phyloP scores from a whole-genome alignment of 2,329 filamentous ascomycete species.

The Alternaria sp. region DNA sequence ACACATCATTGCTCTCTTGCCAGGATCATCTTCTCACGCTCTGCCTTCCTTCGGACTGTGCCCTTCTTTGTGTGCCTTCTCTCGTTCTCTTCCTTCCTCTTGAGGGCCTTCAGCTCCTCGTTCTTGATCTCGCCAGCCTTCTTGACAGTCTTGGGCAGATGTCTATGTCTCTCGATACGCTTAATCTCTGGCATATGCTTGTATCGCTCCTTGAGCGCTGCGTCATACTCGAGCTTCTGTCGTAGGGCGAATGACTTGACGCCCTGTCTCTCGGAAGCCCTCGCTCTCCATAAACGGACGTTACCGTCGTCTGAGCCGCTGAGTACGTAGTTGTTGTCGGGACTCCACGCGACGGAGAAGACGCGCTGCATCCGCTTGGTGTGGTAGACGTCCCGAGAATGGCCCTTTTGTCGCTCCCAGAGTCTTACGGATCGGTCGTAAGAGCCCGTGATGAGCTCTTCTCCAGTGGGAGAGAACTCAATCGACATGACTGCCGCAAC shows the following conservation, averaged over 20 bases:
- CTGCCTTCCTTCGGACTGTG: slow-evolving; percentile 73
- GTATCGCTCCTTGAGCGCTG: slow-evolving; percentile 82
- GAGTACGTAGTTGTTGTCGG: slow-evolving; percentile 88
- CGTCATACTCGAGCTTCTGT: slow-evolving; percentile 90
- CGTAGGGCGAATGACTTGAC: slow-evolving; percentile 86
- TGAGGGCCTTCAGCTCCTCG: slow-evolving; percentile 86
- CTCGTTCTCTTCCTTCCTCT: slow-evolving; percentile 92
- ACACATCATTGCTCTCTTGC: slow-evolving; percentile 65
- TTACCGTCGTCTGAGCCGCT: slow-evolving; percentile 95
- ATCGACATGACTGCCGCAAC: slow-evolving; percentile 95
- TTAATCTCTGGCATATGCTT: slow-evolving; percentile 96
- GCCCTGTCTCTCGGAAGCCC: slow-evolving; percentile 82
- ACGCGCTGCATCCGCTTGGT: slow-evolving; percentile 98
- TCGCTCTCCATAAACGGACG: slow-evolving; percentile 85
- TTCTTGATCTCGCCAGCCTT: slow-evolving; percentile 95
- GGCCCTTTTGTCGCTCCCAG: slow-evolving; percentile 81
- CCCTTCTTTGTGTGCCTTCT: slow-evolving; percentile 89
- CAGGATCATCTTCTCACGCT: slow-evolving; percentile 93
- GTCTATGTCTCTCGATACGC: slow-evolving; percentile 88
- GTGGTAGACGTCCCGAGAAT: slow-evolving; percentile 93
- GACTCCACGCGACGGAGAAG: slow-evolving; percentile 83
- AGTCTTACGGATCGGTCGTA: slow-evolving; percentile 89
- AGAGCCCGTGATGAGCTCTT: slow-evolving; percentile 89
- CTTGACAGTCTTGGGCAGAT: slow-evolving; percentile 91
- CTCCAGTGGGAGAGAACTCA: slow-evolving; percentile 91